Evolutionary conservation across 257 asterid genomes (phyloP).

Genomic region (Nicotiana noctiflora): DNA sequence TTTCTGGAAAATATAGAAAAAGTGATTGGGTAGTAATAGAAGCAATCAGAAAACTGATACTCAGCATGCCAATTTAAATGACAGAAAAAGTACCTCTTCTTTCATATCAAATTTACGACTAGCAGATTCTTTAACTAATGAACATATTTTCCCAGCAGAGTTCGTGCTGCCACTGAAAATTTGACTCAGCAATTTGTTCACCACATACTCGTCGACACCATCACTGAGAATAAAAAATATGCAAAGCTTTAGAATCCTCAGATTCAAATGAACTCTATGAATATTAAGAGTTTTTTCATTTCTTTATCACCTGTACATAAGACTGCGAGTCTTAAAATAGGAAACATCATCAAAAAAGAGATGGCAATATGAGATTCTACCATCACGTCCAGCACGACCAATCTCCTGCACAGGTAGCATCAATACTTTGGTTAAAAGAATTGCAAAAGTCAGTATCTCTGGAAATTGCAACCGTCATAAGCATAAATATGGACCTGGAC

Average conservation of each 20-base stretch:
- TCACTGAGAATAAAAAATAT: slow-evolving; percentile 44
- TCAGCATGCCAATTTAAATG: slow-evolving; percentile 1
- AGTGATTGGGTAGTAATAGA: not conserved
- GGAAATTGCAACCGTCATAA: not conserved
- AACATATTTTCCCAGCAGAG: slow-evolving; percentile 43
- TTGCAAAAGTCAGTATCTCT: slow-evolving; percentile 6
- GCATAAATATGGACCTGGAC: slow-evolving; percentile 59
- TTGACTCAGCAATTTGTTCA: slow-evolving; percentile 77
- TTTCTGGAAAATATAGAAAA: not conserved
- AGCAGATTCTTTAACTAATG: slow-evolving; percentile 67
- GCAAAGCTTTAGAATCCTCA: slow-evolving; percentile 3
- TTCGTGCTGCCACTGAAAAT: slow-evolving; percentile 36
- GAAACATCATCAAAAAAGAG: slow-evolving; percentile 75
- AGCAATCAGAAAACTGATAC: not conserved
- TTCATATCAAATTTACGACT: slow-evolving; percentile 92
- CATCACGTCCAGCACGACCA: slow-evolving; percentile 99
- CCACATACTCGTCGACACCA: slow-evolving; percentile 81
- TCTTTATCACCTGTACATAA: slow-evolving; percentile 61
- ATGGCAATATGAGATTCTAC: slow-evolving; percentile 81
- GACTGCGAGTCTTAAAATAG: slow-evolving; percentile 84
- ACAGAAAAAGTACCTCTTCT: slow-evolving; percentile 67
- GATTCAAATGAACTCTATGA: not conserved
- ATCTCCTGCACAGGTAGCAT: slow-evolving; percentile 54
- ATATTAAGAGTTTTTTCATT: not conserved
- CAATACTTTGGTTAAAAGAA: slow-evolving; percentile 15